Conservation (phyloP, 768 basidiomycete genomes). For the Tulasnella sp. region DNA sequence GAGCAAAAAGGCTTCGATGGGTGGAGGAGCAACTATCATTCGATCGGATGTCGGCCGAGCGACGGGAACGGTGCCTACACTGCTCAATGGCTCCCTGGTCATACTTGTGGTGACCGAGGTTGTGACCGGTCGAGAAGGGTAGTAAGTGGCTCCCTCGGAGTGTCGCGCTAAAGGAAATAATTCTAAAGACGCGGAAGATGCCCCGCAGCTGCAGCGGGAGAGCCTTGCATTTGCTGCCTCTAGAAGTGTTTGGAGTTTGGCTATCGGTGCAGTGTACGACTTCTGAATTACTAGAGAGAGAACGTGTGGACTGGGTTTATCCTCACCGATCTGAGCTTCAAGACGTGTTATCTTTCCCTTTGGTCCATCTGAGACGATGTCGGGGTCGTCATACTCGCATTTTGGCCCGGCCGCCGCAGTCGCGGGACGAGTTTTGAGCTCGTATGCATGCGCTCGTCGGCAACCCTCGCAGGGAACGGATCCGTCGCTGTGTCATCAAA, state of each 20-base stretch:
- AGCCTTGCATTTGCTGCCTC: not conserved
- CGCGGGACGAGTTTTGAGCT: not conserved
- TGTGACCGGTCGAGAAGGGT: not conserved
- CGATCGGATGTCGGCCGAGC: not conserved
- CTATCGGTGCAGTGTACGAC: not conserved
- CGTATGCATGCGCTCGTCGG: not conserved
- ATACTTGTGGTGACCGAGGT: not conserved
- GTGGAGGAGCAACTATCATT: not conserved
- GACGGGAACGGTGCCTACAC: not conserved
- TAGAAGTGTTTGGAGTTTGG: not conserved
- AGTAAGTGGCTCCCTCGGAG: not conserved
- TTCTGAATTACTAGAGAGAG: not conserved
- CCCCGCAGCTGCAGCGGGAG: not conserved
- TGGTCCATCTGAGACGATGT: slow-evolving; percentile 1
- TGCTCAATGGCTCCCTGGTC: not conserved
- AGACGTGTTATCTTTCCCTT: not conserved
- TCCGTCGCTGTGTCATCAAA: not conserved
- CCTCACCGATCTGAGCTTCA: not conserved
- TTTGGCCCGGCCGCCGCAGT: not conserved
- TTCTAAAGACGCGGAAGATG: not conserved
- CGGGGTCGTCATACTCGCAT: slow-evolving; percentile 1
- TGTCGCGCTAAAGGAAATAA: no score
- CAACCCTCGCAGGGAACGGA: not conserved
- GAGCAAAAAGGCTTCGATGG: not conserved
- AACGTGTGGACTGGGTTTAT: not conserved